Evolutionary conservation across 1,284 basidiomycete genomes (phyloP), one percentile per base, ranked within the genome.

Genomic region (Naganishia sp.): DNA sequence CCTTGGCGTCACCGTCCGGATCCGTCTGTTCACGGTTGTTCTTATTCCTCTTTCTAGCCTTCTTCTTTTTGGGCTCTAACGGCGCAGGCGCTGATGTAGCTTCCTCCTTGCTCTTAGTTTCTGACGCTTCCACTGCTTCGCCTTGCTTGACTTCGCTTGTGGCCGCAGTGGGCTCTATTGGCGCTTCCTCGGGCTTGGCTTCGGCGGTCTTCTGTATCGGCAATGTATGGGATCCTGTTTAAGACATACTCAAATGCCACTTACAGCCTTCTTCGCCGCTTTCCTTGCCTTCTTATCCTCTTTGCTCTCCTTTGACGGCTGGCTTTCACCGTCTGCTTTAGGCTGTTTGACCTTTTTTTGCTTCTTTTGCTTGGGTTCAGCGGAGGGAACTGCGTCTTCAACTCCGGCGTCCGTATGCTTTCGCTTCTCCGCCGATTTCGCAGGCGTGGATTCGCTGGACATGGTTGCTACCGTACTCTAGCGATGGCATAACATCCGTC

Each of bases 1-100:
- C 13, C 23, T n/a, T 49, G n/a, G 6, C 46, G 4, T 10, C 25
- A 10, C 43, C 28, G 32, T 21, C 56, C 10, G 17, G 13, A 46
- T 45, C 58, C 21, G 32, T 42, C 41, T 50, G 45, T 25, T 35
- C 41, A 17, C 58, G 58, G 39, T 61, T 61, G 41, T 61, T 61
- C 47, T 61, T 61, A 25, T 61, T 61, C 35, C 58, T 39, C 58
- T 61, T 61, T 23, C 58, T 46, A 21, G 50, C 58, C 58, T 61
- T 61, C 47, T 61, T 61, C 47, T 61, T 61, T 32, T 61, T 61
- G 13, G 58, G 58, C 7, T 50, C 47, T 9, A 42, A 18, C 1
- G 58, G 39, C 31, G 49, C 25, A 6, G 47, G 46, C 2, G 47
- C 47, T 25, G 47, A 17, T 21, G 47, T 42, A 15, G 25, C 13